A percentile compares a stretch with the other conserved stretches of the same genome.
Conservation (phyloP, 1,284 basidiomycete species). For the Cronartium ribicola region DNA sequence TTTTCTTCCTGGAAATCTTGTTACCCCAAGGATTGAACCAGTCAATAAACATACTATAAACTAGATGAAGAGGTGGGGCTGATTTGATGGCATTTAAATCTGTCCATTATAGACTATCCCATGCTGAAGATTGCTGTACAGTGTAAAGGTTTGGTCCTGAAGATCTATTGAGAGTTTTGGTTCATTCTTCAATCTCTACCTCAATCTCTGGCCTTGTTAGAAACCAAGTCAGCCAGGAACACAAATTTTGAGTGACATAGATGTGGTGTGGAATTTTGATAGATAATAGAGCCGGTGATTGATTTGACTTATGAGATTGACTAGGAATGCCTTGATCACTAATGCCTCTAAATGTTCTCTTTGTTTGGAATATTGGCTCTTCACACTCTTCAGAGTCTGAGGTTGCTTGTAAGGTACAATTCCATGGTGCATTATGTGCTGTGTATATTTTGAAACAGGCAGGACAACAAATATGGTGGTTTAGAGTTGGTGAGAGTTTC, state of each 20-base stretch:
- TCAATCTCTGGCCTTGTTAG: not conserved
- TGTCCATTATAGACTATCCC: not conserved
- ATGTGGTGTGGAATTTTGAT: not conserved
- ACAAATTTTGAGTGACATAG: constrained; percentile 3
- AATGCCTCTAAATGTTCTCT: too few relatives aligned
- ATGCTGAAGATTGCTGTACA: not conserved
- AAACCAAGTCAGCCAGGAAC: not conserved
- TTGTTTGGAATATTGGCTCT: too few relatives aligned
- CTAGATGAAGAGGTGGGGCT: not conserved
- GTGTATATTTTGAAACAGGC: too few relatives aligned
- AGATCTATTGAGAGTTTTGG: not conserved
- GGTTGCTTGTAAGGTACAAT: too few relatives aligned
- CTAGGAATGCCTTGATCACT: too few relatives aligned
- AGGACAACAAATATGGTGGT: too few relatives aligned
- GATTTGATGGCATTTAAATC: not conserved
- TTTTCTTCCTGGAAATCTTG: constrained; percentile 11
- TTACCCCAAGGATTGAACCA: constrained; percentile 27
- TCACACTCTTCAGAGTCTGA: too few relatives aligned
- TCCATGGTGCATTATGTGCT: too few relatives aligned
- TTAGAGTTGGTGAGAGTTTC: too few relatives aligned
- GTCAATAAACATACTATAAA: constrained; percentile 6
- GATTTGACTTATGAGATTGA: too few relatives aligned
- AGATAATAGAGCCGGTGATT: not conserved
- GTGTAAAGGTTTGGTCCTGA: not conserved
- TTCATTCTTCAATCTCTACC: not conserved